A percentile compares a stretch with the other conserved stretches of the same genome.
phyloP scores from a whole-genome alignment of 352 stramenopile species.

The Phytophthora pseudosyringae region DNA sequence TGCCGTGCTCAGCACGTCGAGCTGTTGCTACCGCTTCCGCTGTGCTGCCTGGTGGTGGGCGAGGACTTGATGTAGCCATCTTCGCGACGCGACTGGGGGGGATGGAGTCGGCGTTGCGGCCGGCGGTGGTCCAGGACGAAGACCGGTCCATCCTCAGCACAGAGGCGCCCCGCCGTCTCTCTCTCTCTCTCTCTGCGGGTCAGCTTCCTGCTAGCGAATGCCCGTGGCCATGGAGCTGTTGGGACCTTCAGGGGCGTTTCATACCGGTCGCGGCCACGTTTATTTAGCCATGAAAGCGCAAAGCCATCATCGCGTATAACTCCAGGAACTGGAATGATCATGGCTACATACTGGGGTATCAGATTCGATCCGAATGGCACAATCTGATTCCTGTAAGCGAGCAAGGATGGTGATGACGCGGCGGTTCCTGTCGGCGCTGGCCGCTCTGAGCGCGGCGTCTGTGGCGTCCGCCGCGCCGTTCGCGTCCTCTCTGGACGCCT shows the following conservation, averaged over 20 bases:
- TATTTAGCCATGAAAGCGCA: conserved; percentile 15
- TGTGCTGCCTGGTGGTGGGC: conserved; percentile 21
- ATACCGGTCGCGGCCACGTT: conserved; percentile 7
- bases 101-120: conserved; percentile 20
- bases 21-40: conserved; percentile 31
- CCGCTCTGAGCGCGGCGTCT: conserved; percentile 12
- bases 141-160: conserved; percentile 25
- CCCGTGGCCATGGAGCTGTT: neutral
- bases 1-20: conserved; percentile 25
- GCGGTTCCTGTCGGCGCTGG: conserved; percentile 18
- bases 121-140: conserved; percentile 26
- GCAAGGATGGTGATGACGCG: conserved; percentile 28
- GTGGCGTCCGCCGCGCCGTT: conserved; percentile 12
- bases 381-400: conserved; percentile 20
- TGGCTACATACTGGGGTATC: conserved; percentile 16
- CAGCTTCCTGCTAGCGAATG: conserved; percentile 19
- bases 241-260: conserved; percentile 16
- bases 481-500: conserved; percentile 40
- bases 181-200: neutral
- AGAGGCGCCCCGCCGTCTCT: neutral
- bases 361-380: neutral
- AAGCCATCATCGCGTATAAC: neutral
- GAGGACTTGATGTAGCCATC: conserved; percentile 38
- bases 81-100: conserved; percentile 31
- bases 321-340: neutral